Evolutionary conservation across 140 eudicot genomes (phyloP).

Genomic region (Stevia rebaudiana): DNA sequence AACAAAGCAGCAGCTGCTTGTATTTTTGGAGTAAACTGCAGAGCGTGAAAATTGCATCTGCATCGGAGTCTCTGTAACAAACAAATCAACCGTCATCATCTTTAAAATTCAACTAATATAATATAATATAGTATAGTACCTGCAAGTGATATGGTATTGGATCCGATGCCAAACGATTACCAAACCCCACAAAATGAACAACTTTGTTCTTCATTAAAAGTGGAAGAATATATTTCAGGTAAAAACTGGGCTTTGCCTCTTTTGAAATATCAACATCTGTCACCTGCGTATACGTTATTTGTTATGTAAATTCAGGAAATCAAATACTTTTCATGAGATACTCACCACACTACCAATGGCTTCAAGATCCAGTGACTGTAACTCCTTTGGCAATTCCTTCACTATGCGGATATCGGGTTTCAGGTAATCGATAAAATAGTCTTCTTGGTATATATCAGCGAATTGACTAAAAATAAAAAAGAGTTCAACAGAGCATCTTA

Average conservation of each 20-base stretch:
- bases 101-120: not conserved
- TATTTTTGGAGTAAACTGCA: slow-evolving; percentile 83
- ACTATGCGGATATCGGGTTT: slow-evolving; percentile 85
- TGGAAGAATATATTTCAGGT: slow-evolving; percentile 76
- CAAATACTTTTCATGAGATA: not conserved
- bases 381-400: slow-evolving; percentile 80
- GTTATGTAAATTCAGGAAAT: not conserved
- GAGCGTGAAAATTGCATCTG: slow-evolving; percentile 95
- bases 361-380: slow-evolving; percentile 76
- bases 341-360: slow-evolving; percentile 96
- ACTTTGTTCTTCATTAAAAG: slow-evolving; percentile 68
- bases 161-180: slow-evolving; percentile 96
- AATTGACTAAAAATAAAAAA: slow-evolving; percentile 74
- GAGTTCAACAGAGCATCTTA: slow-evolving; percentile 18
- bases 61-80: slow-evolving; percentile 95
- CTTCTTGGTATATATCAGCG: slow-evolving; percentile 97
- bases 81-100: slow-evolving; percentile 14
- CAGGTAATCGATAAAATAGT: slow-evolving; percentile 78
- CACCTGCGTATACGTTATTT: slow-evolving; percentile 43
- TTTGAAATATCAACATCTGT: slow-evolving; percentile 73
- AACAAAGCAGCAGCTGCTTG: slow-evolving; percentile 80
- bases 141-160: slow-evolving; percentile 81
- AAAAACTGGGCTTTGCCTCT: slow-evolving; percentile 96
- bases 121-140: too few relatives aligned
- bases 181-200: slow-evolving; percentile 89